A percentile compares a stretch with the other conserved stretches of the same genome.
These are phyloP conservation scores for Aspergillus tubingensis DNA, from an alignment of 2,329 filamentous ascomycete species.

Conservation along the genomic window DNA sequence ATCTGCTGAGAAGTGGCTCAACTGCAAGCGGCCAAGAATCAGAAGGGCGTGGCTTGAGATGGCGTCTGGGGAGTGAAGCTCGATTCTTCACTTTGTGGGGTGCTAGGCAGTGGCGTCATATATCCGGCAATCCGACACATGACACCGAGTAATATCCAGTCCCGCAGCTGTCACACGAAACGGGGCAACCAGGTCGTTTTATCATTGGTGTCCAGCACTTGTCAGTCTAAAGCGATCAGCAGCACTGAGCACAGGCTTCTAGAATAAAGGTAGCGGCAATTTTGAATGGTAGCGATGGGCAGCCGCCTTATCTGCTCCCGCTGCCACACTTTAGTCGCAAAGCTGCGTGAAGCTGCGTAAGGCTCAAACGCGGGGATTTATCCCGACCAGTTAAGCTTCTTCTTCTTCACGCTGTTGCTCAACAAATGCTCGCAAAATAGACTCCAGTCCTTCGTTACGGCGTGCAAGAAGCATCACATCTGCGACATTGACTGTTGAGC, in stretches of 20 bases:
- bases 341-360: background rate
- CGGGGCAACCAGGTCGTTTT: background rate
- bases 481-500: slow-evolving; percentile 76
- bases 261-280: background rate
- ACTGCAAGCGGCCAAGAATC: background rate
- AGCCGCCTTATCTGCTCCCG: slow-evolving; percentile 11
- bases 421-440: slow-evolving; percentile 59
- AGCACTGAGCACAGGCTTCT: background rate
- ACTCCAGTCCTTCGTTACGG: slow-evolving; percentile 81
- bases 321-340: background rate
- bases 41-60: background rate
- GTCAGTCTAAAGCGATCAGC: background rate
- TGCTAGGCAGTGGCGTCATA: slow-evolving; percentile 17
- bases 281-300: slow-evolving; percentile 1
- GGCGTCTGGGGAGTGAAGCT: background rate
- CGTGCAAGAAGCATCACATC: slow-evolving; percentile 86
- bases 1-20: background rate
- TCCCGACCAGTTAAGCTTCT: slow-evolving; percentile 20
- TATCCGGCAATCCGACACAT: background rate
- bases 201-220: background rate
- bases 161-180: slow-evolving; percentile 10
- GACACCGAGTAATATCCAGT: background rate
- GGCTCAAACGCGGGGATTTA: too few relatives aligned
- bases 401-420: slow-evolving; percentile 33
- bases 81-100: background rate